Conservation (phyloP, 176 grass and related monocot species). For the Avena insularis region DNA sequence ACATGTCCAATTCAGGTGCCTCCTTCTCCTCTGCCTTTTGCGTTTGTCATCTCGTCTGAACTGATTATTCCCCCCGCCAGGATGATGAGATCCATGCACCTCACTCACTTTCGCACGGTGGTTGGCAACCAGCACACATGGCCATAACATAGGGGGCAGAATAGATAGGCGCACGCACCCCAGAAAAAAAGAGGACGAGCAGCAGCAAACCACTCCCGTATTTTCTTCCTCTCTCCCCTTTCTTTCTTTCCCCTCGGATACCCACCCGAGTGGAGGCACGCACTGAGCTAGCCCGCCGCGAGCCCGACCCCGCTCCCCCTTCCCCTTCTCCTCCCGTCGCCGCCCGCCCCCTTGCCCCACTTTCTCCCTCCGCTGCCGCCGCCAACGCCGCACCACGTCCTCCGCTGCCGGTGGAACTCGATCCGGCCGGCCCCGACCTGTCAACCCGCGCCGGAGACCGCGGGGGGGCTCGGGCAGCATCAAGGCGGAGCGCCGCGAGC, state of each 20-base stretch:
- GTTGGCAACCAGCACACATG: conserved; percentile 15
- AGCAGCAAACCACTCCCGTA: neutral
- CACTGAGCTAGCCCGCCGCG: neutral
- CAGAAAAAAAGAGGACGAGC: neutral
- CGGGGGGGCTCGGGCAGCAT: neutral
- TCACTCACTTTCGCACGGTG: neutral
- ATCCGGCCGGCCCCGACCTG: neutral
- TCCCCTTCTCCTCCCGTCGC: neutral
- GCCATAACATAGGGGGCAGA: neutral
- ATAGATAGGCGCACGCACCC: neutral
- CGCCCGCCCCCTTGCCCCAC: neutral
- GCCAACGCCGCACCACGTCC: neutral
- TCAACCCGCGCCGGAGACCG: neutral
- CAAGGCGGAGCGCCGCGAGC: no score
- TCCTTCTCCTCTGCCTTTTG: neutral
- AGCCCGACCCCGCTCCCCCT: neutral
- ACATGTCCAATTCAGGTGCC: neutral
- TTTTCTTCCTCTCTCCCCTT: neutral
- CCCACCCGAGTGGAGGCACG: neutral
- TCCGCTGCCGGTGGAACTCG: neutral
- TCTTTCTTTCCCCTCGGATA: neutral
- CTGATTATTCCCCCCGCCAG: neutral
- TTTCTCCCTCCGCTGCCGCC: neutral
- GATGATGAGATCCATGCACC: neutral
- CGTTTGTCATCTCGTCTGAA: neutral